Conservation (phyloP, 768 basidiomycete species). For the Pholiota molesta region DNA sequence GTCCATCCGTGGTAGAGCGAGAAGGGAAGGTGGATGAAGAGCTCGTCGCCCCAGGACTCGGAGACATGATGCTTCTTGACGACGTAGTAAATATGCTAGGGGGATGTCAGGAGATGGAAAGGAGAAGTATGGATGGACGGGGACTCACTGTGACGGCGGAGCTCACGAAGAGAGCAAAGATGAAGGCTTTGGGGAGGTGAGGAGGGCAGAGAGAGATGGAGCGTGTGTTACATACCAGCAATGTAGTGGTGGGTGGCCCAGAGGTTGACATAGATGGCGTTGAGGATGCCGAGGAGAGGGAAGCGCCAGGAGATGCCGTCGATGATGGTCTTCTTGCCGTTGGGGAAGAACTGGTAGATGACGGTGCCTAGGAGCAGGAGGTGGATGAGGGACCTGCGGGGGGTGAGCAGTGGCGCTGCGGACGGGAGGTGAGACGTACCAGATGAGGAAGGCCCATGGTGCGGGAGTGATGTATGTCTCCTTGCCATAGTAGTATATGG, state of each 20-base stretch:
- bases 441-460: constrained; percentile 90
- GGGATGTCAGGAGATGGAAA: constrained; percentile 31
- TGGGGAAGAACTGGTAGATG: constrained; percentile 85
- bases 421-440: constrained; percentile 45
- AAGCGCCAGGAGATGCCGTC: constrained; percentile 93
- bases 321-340: constrained; percentile 77
- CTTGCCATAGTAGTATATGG: constrained; percentile 72
- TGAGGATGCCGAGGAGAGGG: constrained; percentile 84
- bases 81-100: constrained; percentile 89
- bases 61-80: constrained; percentile 86
- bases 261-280: constrained; percentile 86
- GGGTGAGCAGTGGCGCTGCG: constrained; percentile 14
- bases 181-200: constrained; percentile 59
- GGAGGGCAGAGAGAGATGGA: constrained; percentile 6
- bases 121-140: constrained; percentile 21
- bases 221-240: constrained; percentile 42
- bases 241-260: constrained; percentile 82
- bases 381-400: constrained; percentile 80
- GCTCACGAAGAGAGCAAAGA: constrained; percentile 87
- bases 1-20: constrained; percentile 95
- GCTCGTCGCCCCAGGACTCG: constrained; percentile 69
- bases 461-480: constrained; percentile 96
- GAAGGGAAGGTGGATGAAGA: constrained; percentile 95
- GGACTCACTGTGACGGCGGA: constrained; percentile 56
- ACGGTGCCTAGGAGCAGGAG: constrained; percentile 88